These are phyloP conservation scores for Strobilomyces dryophilus DNA, from an alignment of 768 basidiomycete species.

Conservation along the genomic window DNA sequence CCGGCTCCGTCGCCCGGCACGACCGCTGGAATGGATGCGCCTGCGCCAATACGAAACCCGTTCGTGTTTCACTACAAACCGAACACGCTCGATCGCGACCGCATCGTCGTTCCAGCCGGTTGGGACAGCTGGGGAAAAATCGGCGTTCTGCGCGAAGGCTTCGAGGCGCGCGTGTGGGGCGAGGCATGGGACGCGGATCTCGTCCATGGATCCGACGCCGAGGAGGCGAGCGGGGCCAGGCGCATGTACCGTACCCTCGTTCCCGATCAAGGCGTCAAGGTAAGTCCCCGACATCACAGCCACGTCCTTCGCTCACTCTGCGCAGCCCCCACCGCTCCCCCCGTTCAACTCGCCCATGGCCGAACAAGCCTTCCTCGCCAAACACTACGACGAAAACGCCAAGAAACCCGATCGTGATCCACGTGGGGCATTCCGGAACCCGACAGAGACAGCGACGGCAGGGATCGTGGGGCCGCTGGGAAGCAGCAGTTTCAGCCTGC, in stretches of 20 bases:
- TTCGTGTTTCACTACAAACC: conserved; percentile 87
- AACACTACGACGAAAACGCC: conserved; percentile 90
- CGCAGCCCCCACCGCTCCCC: conserved; percentile 67
- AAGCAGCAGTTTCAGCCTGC: conserved; percentile 79
- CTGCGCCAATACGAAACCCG: conserved; percentile 60
- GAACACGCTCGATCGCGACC: conserved; percentile 90
- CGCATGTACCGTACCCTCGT: conserved; percentile 43
- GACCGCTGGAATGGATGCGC: conserved; percentile 30
- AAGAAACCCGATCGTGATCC: conserved; percentile 91
- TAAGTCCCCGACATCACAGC: neutral
- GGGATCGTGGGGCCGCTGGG: conserved; percentile 91
- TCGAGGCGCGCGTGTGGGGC: too few relatives aligned
- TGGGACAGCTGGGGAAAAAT: conserved; percentile 99
- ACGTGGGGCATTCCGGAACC: conserved; percentile 80
- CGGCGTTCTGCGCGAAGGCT: conserved; percentile 17
- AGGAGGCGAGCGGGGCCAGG: conserved; percentile 38
- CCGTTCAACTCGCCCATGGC: conserved; percentile 78
- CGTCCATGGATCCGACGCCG: conserved; percentile 38
- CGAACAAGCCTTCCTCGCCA: conserved; percentile 87
- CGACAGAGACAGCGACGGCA: conserved; percentile 50
- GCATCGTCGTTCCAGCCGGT: conserved; percentile 87
- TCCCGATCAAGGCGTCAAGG: conserved; percentile 71
- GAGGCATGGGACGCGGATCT: conserved; percentile 75
- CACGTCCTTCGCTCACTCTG: neutral
- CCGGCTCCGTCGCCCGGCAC: conserved; percentile 56